A percentile compares a stretch with the other conserved stretches of the same genome.
Evolutionary conservation across 108 stramenopile species (phyloP).

Genomic region (Fistulifera pelliculosa): DNA sequence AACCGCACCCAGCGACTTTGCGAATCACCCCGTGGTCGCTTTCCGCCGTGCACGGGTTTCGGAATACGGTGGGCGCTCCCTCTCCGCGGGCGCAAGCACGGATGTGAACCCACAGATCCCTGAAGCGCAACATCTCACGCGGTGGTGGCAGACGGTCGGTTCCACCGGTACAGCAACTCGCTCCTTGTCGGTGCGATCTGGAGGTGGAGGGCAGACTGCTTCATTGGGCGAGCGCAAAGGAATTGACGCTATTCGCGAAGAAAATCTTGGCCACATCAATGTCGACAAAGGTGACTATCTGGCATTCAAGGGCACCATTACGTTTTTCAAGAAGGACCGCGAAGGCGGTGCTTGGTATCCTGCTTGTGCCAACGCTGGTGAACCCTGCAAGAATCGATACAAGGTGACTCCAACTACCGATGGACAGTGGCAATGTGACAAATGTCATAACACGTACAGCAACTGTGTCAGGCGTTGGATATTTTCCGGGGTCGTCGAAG

Average conservation of each 20-base stretch:
- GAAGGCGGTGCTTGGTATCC: constrained; percentile 94
- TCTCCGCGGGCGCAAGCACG: constrained; percentile 35
- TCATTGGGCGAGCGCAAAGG: constrained; percentile 63
- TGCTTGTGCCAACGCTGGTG: constrained; percentile 79
- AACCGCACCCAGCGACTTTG: constrained; percentile 37
- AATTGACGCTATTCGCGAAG: constrained; percentile 69
- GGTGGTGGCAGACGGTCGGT: constrained; percentile 59
- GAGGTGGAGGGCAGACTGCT: constrained; percentile 45
- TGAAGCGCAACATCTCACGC: constrained; percentile 38
- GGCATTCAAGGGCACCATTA: constrained; percentile 79
- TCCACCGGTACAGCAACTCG: constrained; percentile 37
- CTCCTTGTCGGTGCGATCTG: constrained; percentile 50
- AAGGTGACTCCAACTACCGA: constrained; percentile 80
- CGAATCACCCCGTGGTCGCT: constrained; percentile 64
- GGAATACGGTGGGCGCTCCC: constrained; percentile 81
- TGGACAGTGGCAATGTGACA: constrained; percentile 76
- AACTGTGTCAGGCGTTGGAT: constrained; percentile 84
- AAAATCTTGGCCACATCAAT: constrained; percentile 68
- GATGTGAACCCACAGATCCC: constrained; percentile 51
- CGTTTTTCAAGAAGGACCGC: constrained; percentile 89
- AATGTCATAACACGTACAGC: constrained; percentile 63
- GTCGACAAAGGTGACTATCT: constrained; percentile 89
- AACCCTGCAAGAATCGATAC: constrained; percentile 80
- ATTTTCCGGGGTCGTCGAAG: constrained; percentile 69
- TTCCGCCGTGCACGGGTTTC: constrained; percentile 79